phyloP scores from a whole-genome alignment of 164 flowering plant species.

The Hamamelis virginiana region DNA sequence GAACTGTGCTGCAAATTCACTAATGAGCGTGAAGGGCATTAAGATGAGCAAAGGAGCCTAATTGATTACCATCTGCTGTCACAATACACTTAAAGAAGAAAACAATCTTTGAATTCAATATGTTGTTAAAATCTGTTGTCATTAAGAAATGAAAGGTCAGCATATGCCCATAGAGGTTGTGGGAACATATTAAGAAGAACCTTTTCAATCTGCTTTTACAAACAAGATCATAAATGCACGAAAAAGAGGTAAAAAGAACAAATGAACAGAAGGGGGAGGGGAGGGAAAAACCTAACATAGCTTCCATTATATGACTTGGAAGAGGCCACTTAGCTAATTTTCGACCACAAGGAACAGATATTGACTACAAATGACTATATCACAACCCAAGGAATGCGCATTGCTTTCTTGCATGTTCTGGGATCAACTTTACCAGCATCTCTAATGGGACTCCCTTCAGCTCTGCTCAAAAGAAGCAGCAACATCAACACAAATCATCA shows the following conservation, averaged over 20 bases:
- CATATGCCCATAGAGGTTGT: conserved; percentile 22
- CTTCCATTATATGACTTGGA: conserved; percentile 7
- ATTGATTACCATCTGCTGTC: neutral
- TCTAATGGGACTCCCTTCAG: conserved; percentile 60
- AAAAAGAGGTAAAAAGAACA: conserved; percentile 2
- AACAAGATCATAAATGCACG: neutral
- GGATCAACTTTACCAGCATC: conserved; percentile 59
- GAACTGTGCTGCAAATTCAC: too few relatives aligned
- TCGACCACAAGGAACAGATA: conserved; percentile 13
- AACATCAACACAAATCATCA: conserved; percentile 6
- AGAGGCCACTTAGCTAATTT: conserved; percentile 14
- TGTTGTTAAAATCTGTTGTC: conserved; percentile 21
- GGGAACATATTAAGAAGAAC: conserved; percentile 15
- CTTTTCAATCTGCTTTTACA: conserved; percentile 20
- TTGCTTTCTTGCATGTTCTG: conserved; percentile 81
- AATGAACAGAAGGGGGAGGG: conserved; percentile 7
- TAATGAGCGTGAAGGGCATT: neutral
- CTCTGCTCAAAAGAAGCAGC: conserved; percentile 35
- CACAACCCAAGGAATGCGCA: conserved; percentile 60
- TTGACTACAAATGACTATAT: conserved; percentile 14
- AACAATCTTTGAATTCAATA: conserved; percentile 11
- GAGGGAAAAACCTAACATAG: neutral
- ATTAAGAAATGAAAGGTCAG: conserved; percentile 19
- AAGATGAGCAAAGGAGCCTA: neutral
- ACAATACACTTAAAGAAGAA: neutral